Conservation (phyloP, 306 rosid species). For the Lathyrus tuberosus region DNA sequence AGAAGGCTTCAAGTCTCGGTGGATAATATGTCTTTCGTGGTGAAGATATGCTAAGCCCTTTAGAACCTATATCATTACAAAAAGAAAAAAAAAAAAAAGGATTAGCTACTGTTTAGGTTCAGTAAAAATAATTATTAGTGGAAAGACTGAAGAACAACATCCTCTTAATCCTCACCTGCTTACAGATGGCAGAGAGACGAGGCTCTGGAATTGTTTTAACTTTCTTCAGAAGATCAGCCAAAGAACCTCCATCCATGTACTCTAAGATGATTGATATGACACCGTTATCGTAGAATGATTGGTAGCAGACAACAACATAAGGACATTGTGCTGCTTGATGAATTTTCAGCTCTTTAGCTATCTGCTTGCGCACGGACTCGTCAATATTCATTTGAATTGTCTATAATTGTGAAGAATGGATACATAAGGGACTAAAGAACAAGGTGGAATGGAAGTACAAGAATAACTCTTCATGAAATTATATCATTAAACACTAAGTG, state of each 20-base stretch:
- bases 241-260: conserved; percentile 99
- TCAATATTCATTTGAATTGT: conserved; percentile 88
- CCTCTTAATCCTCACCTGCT: conserved; percentile 65
- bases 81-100: neutral
- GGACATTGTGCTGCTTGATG: conserved; percentile 95
- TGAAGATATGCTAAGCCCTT: conserved; percentile 90
- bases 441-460: conserved; percentile 9
- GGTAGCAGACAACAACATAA: conserved; percentile 81
- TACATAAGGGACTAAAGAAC: conserved; percentile 32
- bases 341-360: conserved; percentile 91
- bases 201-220: conserved; percentile 82
- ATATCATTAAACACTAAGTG: neutral
- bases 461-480: conserved; percentile 9
- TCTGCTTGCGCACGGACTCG: conserved; percentile 80
- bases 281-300: conserved; percentile 83
- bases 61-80: conserved; percentile 67
- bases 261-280: conserved; percentile 88
- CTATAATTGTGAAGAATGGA: conserved; percentile 55
- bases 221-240: conserved; percentile 82
- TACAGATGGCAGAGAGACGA: conserved; percentile 81
- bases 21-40: conserved; percentile 88
- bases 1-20: conserved; percentile 94
- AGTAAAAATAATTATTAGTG: conserved; percentile 12
- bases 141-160: conserved; percentile 16
- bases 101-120: conserved; percentile 31